A percentile compares a stretch with the other conserved stretches of the same genome.
phyloP scores from a whole-genome alignment of 768 basidiomycete genomes.

The Exidia glandulosa region DNA sequence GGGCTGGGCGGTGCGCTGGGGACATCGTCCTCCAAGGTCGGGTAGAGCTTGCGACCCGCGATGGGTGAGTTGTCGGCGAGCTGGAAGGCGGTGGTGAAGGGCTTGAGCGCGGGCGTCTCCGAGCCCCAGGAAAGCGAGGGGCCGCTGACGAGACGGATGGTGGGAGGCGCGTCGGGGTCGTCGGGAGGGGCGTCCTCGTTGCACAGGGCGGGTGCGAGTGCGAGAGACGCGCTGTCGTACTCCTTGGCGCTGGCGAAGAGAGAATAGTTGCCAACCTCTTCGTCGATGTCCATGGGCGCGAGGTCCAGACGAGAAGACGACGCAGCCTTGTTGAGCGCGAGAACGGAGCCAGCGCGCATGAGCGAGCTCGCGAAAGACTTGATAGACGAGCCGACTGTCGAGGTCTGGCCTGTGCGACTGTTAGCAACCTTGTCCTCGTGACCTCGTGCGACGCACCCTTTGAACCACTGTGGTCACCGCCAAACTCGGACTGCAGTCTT shows the following conservation, averaged over 20 bases:
- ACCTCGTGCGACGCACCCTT: conserved; percentile 46
- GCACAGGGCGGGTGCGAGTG: conserved; percentile 30
- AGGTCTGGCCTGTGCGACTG: background rate
- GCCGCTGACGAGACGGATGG: conserved; percentile 34
- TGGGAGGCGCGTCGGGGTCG: conserved; percentile 19
- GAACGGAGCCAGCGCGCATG: conserved; percentile 35
- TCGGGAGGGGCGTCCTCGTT: conserved; percentile 43
- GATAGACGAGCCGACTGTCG: conserved; percentile 59
- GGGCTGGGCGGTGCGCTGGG: conserved; percentile 31
- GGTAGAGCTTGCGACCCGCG: conserved; percentile 21
- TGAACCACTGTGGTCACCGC: conserved; percentile 38
- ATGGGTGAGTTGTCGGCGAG: conserved; percentile 49
- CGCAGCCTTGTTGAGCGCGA: background rate
- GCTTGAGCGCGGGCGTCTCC: conserved; percentile 51
- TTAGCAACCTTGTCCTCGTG: too few relatives aligned
- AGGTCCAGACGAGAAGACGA: background rate
- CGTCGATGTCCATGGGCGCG: background rate
- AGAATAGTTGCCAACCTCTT: conserved; percentile 20
- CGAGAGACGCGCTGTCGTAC: background rate
- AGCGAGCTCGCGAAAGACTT: conserved; percentile 67
- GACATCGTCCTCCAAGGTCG: conserved; percentile 23
- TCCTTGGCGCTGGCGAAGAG: conserved; percentile 13
- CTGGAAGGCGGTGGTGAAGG: conserved; percentile 59
- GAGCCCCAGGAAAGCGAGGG: conserved; percentile 2
- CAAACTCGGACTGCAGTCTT: conserved; percentile 41